These are phyloP conservation scores for Leccinum subtestaceum DNA, from an alignment of 768 basidiomycete genomes.

Conservation along the genomic window DNA sequence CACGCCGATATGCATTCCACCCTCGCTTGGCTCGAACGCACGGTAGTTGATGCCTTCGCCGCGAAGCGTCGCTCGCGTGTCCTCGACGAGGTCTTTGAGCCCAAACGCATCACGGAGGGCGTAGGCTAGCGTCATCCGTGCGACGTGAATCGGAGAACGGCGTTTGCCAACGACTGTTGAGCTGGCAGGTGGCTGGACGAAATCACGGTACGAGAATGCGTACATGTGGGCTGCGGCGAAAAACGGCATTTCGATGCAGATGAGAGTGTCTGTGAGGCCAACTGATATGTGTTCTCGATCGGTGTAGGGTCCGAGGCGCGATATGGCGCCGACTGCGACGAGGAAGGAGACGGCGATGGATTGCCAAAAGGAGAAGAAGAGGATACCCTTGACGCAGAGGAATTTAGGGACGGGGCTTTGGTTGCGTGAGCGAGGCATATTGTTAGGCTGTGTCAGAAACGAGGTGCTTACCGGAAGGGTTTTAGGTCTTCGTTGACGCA, in stretches of 20 bases:
- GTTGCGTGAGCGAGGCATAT: background rate
- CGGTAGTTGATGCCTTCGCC: slow-evolving; percentile 95
- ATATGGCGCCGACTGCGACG: slow-evolving; percentile 79
- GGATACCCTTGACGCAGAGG: slow-evolving; percentile 95
- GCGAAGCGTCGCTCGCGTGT: slow-evolving; percentile 74
- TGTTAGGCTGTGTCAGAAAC: background rate
- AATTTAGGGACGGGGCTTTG: slow-evolving; percentile 91
- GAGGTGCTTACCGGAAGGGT: slow-evolving; percentile 67
- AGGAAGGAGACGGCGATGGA: slow-evolving; percentile 80
- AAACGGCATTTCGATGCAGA: slow-evolving; percentile 96
- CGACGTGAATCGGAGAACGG: slow-evolving; percentile 54
- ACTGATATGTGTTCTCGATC: slow-evolving; percentile 88
- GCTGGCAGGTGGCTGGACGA: slow-evolving; percentile 51
- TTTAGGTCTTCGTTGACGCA: slow-evolving; percentile 86
- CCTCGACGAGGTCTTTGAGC: slow-evolving; percentile 80
- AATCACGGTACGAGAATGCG: slow-evolving; percentile 91
- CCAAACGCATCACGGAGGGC: slow-evolving; percentile 90
- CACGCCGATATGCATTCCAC: slow-evolving; percentile 84
- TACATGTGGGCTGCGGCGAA: slow-evolving; percentile 95
- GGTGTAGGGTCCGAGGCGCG: slow-evolving; percentile 79
- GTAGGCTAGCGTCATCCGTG: slow-evolving; percentile 85
- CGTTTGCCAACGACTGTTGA: background rate
- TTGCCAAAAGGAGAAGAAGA: slow-evolving; percentile 99
- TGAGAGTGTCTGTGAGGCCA: slow-evolving; percentile 84
- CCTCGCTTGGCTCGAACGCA: slow-evolving; percentile 94